Evolutionary conservation across 768 basidiomycete genomes (phyloP).

Genomic region (Termitomyces sp.): DNA sequence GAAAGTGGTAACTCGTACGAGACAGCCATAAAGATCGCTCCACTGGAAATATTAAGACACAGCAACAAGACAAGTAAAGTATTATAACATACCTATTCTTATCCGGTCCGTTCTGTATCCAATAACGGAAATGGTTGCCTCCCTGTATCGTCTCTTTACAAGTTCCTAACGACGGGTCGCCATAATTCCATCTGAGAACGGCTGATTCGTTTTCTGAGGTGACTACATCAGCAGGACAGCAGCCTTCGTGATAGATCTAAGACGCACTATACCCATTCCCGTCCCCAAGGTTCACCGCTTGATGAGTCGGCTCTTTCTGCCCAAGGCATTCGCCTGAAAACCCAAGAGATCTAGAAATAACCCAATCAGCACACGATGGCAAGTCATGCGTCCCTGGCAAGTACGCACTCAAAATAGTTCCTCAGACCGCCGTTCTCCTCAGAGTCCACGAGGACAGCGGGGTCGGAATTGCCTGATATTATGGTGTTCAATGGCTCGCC

Average conservation of each 20-base stretch:
- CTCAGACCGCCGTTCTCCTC: conserved; percentile 66
- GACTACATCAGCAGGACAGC: neutral
- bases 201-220: conserved; percentile 72
- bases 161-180: conserved; percentile 75
- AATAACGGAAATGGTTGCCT: conserved; percentile 87
- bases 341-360: conserved; percentile 53
- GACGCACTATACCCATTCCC: conserved; percentile 67
- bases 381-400: neutral
- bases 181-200: conserved; percentile 85
- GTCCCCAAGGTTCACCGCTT: conserved; percentile 80
- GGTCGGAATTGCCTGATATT: conserved; percentile 72
- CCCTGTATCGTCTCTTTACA: conserved; percentile 85
- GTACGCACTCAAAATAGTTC: conserved; percentile 77
- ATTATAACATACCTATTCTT: conserved; percentile 49
- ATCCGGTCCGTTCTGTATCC: conserved; percentile 68
- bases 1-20: conserved; percentile 71
- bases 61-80: neutral
- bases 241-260: neutral
- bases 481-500: conserved; percentile 89
- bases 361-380: neutral
- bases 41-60: conserved; percentile 30
- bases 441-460: conserved; percentile 58
- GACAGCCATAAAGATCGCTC: conserved; percentile 71
- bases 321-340: conserved; percentile 82
- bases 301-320: conserved; percentile 66